A percentile compares a stretch with the other conserved stretches of the same genome.
Conservation (phyloP, 768 basidiomycete species). For the Albatrellus ellisii region DNA sequence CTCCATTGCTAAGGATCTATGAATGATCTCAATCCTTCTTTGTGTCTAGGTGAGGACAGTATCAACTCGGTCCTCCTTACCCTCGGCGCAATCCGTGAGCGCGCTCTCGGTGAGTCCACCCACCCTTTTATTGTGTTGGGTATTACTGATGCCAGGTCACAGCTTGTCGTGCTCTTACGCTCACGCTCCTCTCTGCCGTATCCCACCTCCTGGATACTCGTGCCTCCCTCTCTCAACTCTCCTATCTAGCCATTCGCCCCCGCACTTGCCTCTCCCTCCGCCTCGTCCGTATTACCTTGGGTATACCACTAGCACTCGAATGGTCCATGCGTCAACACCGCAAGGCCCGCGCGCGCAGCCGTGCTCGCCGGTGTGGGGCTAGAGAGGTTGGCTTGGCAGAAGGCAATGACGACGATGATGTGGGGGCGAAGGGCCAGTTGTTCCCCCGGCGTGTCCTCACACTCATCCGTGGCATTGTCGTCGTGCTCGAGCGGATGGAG, state of each 20-base stretch:
- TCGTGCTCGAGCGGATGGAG: conserved; percentile 57
- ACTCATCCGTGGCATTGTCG: conserved; percentile 48
- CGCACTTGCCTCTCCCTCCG: conserved; percentile 67
- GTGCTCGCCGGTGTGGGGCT: conserved; percentile 12
- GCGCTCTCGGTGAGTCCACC: conserved; percentile 48
- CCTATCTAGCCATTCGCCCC: conserved; percentile 66
- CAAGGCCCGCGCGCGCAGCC: conserved; percentile 14
- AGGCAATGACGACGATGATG: conserved; percentile 15
- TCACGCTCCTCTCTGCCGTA: conserved; percentile 59
- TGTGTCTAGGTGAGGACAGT: conserved; percentile 66
- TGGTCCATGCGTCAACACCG: conserved; percentile 42
- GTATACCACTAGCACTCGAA: conserved; percentile 63
- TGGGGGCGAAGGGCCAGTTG: conserved; percentile 7
- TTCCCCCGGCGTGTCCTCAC: conserved; percentile 46
- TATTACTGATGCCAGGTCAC: conserved; percentile 5
- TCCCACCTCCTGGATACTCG: conserved; percentile 75
- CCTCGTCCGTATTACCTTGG: conserved; percentile 64
- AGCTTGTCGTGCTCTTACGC: conserved; percentile 70
- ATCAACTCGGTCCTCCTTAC: conserved; percentile 64
- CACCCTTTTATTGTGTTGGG: conserved; percentile 4
- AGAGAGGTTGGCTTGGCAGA: conserved; percentile 15
- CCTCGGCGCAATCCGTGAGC: conserved; percentile 57
- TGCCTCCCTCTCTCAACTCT: conserved; percentile 57
- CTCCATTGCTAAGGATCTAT: conserved; percentile 41
- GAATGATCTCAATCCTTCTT: conserved; percentile 67